Conservation (phyloP, 306 rosid genomes). For the barrel medic (Medicago truncatula) region MtrunA17r5.0-ANR NC_053044.1:30035501-30036000, state of each 20-base stretch:
- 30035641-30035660: not conserved
- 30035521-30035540: conserved; percentile 29
- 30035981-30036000: conserved; percentile 37
- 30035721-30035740: not conserved
- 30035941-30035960: conserved; percentile 31
- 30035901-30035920: conserved; percentile 13
- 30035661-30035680: conserved; percentile 12
- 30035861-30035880: conserved; percentile 21
- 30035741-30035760: not conserved
- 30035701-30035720: conserved; percentile 17
- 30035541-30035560: conserved; percentile 22
- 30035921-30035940: conserved; percentile 6
- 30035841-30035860: conserved; percentile 3
- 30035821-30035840: conserved; percentile 27
- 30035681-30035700: not conserved
- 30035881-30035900: not conserved
- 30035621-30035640: not conserved
- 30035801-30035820: not conserved
- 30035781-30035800: not conserved
- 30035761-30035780: conserved; percentile 26
- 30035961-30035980: conserved; percentile 20
- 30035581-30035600: conserved; percentile 33
- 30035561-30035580: conserved; percentile 37
- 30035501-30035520: not conserved
- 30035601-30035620: conserved; percentile 16